Evolutionary conservation across 257 asterid species (phyloP), one percentile per base, ranked within the genome.

Genomic region (Petrea volubilis): DNA sequence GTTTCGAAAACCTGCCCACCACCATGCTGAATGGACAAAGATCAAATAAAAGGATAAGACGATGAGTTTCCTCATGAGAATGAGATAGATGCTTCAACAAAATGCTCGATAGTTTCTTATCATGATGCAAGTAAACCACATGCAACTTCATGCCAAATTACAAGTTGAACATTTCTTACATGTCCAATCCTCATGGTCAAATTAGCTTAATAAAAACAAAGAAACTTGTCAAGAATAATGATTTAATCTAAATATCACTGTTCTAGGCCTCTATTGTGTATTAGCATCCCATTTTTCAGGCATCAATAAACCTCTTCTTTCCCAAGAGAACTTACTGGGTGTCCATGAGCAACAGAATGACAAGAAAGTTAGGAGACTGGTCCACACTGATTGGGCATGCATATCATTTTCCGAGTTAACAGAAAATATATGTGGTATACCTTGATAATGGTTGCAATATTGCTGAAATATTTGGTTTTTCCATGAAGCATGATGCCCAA

Each of bases 401-500:
- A 67, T 17, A 1, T 38, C 31, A 31, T 36, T 70, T 56, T 67
- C n/a, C 59, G 31, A 53, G 62, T 68, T 23, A 47, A 74, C 51
- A 56, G 74, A 27, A 74, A 67, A 74, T 12, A 18, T 68, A 62
- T 11, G 60, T 18, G 66, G 12, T 50, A 68, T 77, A 91, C 97
- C 97, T 87, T 81, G 78, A 89, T 52, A 60, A 87, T 72, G 71
- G 86, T 81, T 71, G 84, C 81, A 71, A 91, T 87, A 60, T 79
- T 78, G 55, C 78, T 67, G 77, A 86, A 75, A 72, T 77, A 78
- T 70, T 76, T 84, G 79, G 84, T 74, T 77, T 85, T 86, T 36
- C 96, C 97, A 70, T 84, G 95, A 62, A 91, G 86, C 89, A 87
- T 77, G 85, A 89, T 60, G 38, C 96, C 97, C 59, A 83, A 60